Conservation (phyloP, 1,284 basidiomycete species). For the Austroboletus novae-zelandiae region DNA sequence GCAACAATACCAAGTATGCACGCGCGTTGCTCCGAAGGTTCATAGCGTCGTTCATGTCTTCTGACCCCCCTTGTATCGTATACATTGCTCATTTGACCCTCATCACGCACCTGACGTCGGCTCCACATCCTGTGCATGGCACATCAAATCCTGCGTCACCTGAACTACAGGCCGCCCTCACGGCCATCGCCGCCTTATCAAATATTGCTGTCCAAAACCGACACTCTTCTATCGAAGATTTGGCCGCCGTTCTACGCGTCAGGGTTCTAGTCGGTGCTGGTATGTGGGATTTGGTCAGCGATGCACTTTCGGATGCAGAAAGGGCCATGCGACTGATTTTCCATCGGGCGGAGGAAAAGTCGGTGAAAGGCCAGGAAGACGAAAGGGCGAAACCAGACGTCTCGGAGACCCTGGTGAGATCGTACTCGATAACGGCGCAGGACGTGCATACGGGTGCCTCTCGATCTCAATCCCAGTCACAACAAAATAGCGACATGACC, state of each 20-base stretch:
- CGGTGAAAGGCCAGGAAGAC: conserved; percentile 3
- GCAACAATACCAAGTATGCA: conserved; percentile 55
- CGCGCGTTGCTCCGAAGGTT: conserved; percentile 54
- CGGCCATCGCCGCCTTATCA: conserved; percentile 43
- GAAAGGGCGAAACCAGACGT: conserved; percentile 18
- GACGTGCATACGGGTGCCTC: conserved; percentile 27
- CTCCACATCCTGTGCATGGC: conserved; percentile 5
- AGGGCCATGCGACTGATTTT: conserved; percentile 42
- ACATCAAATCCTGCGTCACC: conserved; percentile 9
- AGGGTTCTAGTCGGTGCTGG: conserved; percentile 50
- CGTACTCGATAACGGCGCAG: conserved; percentile 29
- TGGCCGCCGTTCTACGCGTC: conserved; percentile 50
- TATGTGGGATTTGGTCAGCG: conserved; percentile 49
- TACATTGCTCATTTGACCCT: conserved; percentile 54
- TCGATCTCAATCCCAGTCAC: conserved; percentile 30
- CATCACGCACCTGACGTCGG: conserved; percentile 43
- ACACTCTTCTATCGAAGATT: conserved; percentile 45
- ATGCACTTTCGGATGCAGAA: conserved; percentile 47
- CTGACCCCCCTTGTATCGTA: conserved; percentile 49
- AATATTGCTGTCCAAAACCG: conserved; percentile 36
- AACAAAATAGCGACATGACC: conserved; percentile 6
- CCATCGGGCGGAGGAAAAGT: conserved; percentile 7
- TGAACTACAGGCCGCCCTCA: conserved; percentile 38
- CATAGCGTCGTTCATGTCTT: conserved; percentile 44
- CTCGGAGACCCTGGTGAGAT: conserved; percentile 21